These are phyloP conservation scores for Didymella segeticola DNA, from an alignment of 2,329 filamentous ascomycete genomes.

Conservation along the genomic window DNA sequence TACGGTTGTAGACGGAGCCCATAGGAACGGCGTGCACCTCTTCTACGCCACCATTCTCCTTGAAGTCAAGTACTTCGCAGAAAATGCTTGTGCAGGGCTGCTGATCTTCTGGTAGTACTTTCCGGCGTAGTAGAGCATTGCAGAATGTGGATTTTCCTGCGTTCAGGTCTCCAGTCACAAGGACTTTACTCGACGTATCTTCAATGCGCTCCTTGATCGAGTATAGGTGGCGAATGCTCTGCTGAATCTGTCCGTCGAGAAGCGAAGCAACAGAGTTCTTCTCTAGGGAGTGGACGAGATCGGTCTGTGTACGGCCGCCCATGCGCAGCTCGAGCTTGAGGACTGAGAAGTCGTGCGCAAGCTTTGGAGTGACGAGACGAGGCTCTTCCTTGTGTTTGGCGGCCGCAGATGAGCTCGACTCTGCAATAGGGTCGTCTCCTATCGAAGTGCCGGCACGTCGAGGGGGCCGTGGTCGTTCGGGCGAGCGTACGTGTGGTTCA, in stretches of 20 bases:
- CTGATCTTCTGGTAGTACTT: slow-evolving; percentile 94
- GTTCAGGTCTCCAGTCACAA: slow-evolving; percentile 95
- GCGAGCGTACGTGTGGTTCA: slow-evolving; percentile 47
- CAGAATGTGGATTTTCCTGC: slow-evolving; percentile 99
- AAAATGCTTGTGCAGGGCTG: slow-evolving; percentile 98
- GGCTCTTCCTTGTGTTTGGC: slow-evolving; percentile 71
- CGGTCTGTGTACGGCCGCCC: slow-evolving; percentile 81
- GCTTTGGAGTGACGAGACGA: slow-evolving; percentile 85
- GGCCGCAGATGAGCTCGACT: slow-evolving; percentile 77
- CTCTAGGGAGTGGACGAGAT: slow-evolving; percentile 92
- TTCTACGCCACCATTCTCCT: slow-evolving; percentile 88
- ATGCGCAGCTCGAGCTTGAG: slow-evolving; percentile 94
- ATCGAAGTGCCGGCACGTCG: slow-evolving; percentile 76
- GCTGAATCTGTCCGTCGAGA: slow-evolving; percentile 90
- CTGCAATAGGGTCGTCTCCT: slow-evolving; percentile 63
- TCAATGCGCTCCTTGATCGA: slow-evolving; percentile 92
- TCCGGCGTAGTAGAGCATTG: slow-evolving; percentile 91
- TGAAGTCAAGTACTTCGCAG: slow-evolving; percentile 91
- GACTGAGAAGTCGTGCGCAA: slow-evolving; percentile 94
- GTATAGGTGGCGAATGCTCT: slow-evolving; percentile 89
- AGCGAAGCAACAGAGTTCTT: slow-evolving; percentile 89
- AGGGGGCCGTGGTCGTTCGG: slow-evolving; percentile 59
- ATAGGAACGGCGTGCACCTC: slow-evolving; percentile 96
- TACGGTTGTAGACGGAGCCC: slow-evolving; percentile 77
- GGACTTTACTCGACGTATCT: slow-evolving; percentile 94